phyloP scores from a whole-genome alignment of 164 flowering plant genomes.

The Annona cherimola region DNA sequence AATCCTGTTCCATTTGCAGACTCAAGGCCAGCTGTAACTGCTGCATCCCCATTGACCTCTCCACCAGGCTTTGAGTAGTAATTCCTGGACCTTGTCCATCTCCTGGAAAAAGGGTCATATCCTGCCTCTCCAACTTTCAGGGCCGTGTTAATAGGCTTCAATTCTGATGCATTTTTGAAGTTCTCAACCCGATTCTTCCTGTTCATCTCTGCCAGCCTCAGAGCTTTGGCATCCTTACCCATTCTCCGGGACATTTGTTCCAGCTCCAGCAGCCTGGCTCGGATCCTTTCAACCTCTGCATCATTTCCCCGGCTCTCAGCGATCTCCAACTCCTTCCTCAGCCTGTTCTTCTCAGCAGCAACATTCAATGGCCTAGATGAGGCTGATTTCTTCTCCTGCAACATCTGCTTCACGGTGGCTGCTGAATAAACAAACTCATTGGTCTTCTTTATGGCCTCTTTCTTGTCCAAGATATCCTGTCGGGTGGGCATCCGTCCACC shows the following conservation, averaged over 20 bases:
- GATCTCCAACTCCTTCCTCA: slow-evolving; percentile 70
- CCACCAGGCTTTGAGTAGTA: slow-evolving; percentile 57
- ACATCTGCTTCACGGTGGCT: slow-evolving; percentile 90
- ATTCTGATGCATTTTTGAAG: slow-evolving; percentile 80
- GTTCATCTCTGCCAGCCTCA: slow-evolving; percentile 86
- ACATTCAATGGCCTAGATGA: slow-evolving; percentile 68
- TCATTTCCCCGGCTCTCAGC: slow-evolving; percentile 64
- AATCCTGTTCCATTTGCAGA: slow-evolving; percentile 8
- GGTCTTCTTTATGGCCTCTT: slow-evolving; percentile 64
- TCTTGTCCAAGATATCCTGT: slow-evolving; percentile 67
- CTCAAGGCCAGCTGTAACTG: slow-evolving; percentile 9
- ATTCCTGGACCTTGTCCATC: slow-evolving; percentile 90
- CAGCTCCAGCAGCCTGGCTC: slow-evolving; percentile 58
- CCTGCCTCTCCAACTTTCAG: slow-evolving; percentile 93
- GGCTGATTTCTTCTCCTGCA: slow-evolving; percentile 90
- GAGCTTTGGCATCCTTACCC: slow-evolving; percentile 60
- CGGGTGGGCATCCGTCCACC: slow-evolving; percentile 66
- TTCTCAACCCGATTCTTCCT: slow-evolving; percentile 80
- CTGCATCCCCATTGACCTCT: slow-evolving; percentile 26
- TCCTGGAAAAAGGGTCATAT: slow-evolving; percentile 92
- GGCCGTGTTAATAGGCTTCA: slow-evolving; percentile 53
- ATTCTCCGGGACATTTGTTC: slow-evolving; percentile 48
- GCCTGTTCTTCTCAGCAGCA: slow-evolving; percentile 83
- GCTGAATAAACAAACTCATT: slow-evolving; percentile 75
- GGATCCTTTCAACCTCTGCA: slow-evolving; percentile 65